A percentile compares a stretch with the other conserved stretches of the same genome.
Conservation (phyloP, 768 basidiomycete species). For the Lactifluus volemus region DNA sequence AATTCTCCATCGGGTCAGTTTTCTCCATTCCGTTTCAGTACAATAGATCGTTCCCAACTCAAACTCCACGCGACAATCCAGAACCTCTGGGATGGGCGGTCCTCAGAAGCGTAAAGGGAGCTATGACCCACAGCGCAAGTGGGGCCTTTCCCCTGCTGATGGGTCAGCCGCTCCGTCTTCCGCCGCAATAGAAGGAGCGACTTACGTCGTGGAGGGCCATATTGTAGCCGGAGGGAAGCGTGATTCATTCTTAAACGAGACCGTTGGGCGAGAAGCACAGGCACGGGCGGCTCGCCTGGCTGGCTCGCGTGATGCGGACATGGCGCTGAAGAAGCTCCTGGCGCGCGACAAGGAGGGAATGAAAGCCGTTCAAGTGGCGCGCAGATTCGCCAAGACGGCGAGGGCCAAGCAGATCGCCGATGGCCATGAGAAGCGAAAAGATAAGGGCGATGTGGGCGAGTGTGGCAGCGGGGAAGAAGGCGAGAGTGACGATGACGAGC, state of each 20-base stretch:
- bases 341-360: slow-evolving; percentile 61
- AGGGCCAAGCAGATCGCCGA: slow-evolving; percentile 16
- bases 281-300: slow-evolving; percentile 61
- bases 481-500: background rate
- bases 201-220: slow-evolving; percentile 79
- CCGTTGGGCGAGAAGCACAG: slow-evolving; percentile 71
- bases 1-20: slow-evolving; percentile 75
- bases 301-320: slow-evolving; percentile 51
- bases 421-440: slow-evolving; percentile 18
- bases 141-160: slow-evolving; percentile 60
- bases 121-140: slow-evolving; percentile 64
- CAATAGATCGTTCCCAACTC: background rate
- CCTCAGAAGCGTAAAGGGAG: slow-evolving; percentile 32
- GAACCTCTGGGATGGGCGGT: slow-evolving; percentile 63
- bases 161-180: slow-evolving; percentile 17
- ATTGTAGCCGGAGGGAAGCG: slow-evolving; percentile 44
- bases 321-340: slow-evolving; percentile 48
- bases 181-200: slow-evolving; percentile 35
- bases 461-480: slow-evolving; percentile 15
- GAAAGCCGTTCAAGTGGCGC: slow-evolving; percentile 51
- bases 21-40: background rate
- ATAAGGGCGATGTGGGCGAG: slow-evolving; percentile 16
- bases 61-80: slow-evolving; percentile 23
- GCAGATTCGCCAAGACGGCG: slow-evolving; percentile 35
- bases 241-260: slow-evolving; percentile 54